These are phyloP conservation scores for Chamaecrista fasciculata DNA, from an alignment of 306 rosid genomes.

Conservation along the genomic window DNA sequence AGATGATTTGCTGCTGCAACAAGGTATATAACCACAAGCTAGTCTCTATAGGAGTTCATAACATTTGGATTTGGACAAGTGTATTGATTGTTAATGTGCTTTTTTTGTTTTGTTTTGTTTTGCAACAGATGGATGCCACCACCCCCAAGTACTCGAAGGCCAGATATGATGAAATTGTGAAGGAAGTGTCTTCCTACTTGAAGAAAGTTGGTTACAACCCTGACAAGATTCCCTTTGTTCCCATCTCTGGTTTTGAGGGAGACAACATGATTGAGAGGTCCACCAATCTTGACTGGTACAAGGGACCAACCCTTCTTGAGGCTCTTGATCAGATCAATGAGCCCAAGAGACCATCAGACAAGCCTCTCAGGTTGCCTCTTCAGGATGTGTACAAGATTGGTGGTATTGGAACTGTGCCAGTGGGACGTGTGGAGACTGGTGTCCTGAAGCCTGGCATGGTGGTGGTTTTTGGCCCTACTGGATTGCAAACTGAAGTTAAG, in stretches of 20 bases:
- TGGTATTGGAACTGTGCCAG: slow-evolving; percentile 93
- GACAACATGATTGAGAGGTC: slow-evolving; percentile 94
- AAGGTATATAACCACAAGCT: slow-evolving; percentile 55
- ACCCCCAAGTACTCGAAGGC: slow-evolving; percentile 87
- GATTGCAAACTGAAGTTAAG: slow-evolving; percentile 77
- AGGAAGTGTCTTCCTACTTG: slow-evolving; percentile 89
- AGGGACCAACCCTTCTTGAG: slow-evolving; percentile 93
- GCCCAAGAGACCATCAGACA: slow-evolving; percentile 90
- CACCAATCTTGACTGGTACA: slow-evolving; percentile 93
- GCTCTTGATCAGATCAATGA: slow-evolving; percentile 74
- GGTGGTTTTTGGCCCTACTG: slow-evolving; percentile 72
- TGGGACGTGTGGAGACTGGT: slow-evolving; percentile 92
- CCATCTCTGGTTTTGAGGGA: slow-evolving; percentile 94
- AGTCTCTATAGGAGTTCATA: not conserved
- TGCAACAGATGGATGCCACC: slow-evolving; percentile 80
- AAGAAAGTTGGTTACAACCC: slow-evolving; percentile 96
- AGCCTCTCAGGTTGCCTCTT: slow-evolving; percentile 85
- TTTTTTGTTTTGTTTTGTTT: not conserved
- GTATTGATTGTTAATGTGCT: not conserved
- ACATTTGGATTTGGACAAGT: no score
- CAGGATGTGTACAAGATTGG: slow-evolving; percentile 99
- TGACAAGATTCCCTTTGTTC: slow-evolving; percentile 77
- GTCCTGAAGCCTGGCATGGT: slow-evolving; percentile 72
- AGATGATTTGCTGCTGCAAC: slow-evolving; percentile 93
- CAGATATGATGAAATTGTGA: slow-evolving; percentile 84